Conservation (phyloP, 2,329 filamentous ascomycete genomes). For the Chaetomiaceae sp. region DNA sequence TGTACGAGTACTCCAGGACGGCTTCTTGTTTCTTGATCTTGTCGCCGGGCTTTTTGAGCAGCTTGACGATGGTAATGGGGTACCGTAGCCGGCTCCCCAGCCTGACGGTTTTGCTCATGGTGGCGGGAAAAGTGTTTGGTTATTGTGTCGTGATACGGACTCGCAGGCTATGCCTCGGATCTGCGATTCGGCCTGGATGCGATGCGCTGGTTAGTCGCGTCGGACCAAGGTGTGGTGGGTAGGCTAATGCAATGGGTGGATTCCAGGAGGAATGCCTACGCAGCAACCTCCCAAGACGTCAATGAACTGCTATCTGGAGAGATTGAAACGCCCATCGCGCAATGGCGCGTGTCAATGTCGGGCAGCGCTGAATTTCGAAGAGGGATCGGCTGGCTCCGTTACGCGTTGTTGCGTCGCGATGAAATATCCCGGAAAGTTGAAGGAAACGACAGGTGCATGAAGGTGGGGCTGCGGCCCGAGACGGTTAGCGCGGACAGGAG, state of each 20-base stretch:
- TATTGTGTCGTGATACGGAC: not conserved
- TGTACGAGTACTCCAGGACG: conserved; percentile 84
- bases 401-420: not conserved
- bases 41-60: conserved; percentile 74
- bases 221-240: not conserved
- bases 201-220: conserved; percentile 5
- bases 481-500: not conserved
- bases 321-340: conserved; percentile 26
- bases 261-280: conserved; percentile 8
- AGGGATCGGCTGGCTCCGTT: not conserved
- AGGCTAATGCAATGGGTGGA: not conserved
- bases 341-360: conserved; percentile 17
- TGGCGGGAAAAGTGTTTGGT: not conserved
- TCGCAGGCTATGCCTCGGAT: not conserved
- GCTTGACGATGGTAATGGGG: conserved; percentile 84
- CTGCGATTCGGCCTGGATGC: not conserved
- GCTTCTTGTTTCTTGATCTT: conserved; percentile 69
- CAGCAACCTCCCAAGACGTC: conserved; percentile 11
- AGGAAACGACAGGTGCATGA: not conserved
- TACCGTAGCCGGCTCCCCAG: conserved; percentile 47
- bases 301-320: conserved; percentile 5
- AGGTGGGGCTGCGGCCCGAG: conserved; percentile 3
- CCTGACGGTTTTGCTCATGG: conserved; percentile 26
- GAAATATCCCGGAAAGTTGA: not conserved
- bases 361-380: not conserved